These are phyloP conservation scores for Metschnikowia cubensis DNA, from an alignment of 805 yeast species.

Conservation along the genomic window DNA sequence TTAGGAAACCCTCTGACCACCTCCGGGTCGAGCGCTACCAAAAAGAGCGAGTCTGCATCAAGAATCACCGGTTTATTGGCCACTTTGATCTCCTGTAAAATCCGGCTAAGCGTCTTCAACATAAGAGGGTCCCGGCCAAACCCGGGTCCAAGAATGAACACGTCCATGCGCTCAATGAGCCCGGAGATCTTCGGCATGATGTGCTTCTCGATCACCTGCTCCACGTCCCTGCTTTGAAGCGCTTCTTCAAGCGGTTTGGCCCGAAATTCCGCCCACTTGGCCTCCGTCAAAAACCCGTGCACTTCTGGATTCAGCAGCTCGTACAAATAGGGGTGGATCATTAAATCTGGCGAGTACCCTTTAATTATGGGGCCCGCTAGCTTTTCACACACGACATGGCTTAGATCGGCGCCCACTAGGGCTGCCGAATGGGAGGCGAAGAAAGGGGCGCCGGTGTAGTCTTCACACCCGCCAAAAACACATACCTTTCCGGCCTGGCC, in stretches of 20 bases:
- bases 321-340: conserved; percentile 89
- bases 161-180: conserved; percentile 64
- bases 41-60: conserved; percentile 85
- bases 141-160: conserved; percentile 89
- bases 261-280: conserved; percentile 17
- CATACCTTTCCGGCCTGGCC: conserved; percentile 90
- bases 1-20: conserved; percentile 51
- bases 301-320: conserved; percentile 40
- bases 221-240: conserved; percentile 22
- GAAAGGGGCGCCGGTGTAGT: conserved; percentile 95
- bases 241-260: conserved; percentile 22
- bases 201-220: conserved; percentile 33
- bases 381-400: conserved; percentile 83
- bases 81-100: conserved; percentile 54
- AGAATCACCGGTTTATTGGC: conserved; percentile 67
- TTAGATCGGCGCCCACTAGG: conserved; percentile 79
- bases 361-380: conserved; percentile 79
- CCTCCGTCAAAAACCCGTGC: conserved; percentile 17
- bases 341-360: conserved; percentile 83
- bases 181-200: conserved; percentile 54
- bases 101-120: conserved; percentile 54
- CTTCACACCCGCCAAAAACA: conserved; percentile 91
- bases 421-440: conserved; percentile 86
- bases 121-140: conserved; percentile 77
- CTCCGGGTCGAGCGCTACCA: conserved; percentile 56